These are phyloP conservation scores for Begonia fuchsioides DNA, from an alignment of 306 rosid genomes.

Conservation along the genomic window DNA sequence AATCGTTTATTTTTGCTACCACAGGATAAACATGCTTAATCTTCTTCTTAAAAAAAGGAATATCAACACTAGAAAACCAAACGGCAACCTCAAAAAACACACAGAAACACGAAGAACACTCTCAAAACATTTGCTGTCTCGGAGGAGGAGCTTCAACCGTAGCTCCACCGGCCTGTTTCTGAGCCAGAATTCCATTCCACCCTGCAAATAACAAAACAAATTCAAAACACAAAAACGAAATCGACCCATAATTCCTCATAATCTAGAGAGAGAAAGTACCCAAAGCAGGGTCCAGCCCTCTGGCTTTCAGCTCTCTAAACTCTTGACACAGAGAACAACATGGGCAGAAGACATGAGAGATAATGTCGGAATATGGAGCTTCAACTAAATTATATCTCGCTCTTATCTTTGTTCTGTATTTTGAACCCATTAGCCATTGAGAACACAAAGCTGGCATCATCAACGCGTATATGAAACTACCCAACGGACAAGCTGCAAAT, in stretches of 20 bases:
- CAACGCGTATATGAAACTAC: slow-evolving; percentile 45
- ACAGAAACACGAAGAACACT: too few species aligned
- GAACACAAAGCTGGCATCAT: slow-evolving; percentile 66
- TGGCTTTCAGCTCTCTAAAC: slow-evolving; percentile 36
- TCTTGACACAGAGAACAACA: slow-evolving; percentile 60
- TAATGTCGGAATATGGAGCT: slow-evolving; percentile 46
- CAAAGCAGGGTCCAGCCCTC: slow-evolving; percentile 58
- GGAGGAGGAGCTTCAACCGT: slow-evolving; percentile 31
- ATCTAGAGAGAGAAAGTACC: slow-evolving; percentile 19
- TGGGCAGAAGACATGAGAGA: slow-evolving; percentile 54
- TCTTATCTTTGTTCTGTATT: slow-evolving; percentile 37
- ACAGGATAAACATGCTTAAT: too few species aligned
- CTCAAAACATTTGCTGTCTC: slow-evolving; percentile 26
- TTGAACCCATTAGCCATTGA: slow-evolving; percentile 64
- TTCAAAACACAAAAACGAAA: too few species aligned
- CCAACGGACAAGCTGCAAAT: slow-evolving; percentile 33
- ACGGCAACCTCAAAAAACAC: too few species aligned
- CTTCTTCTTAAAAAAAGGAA: too few species aligned
- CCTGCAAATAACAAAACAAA: slow-evolving; percentile 15
- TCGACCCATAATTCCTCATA: too few species aligned
- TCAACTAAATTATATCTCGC: slow-evolving; percentile 36
- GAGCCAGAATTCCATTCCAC: slow-evolving; percentile 52
- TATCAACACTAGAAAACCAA: too few species aligned
- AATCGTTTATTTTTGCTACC: too few species aligned
- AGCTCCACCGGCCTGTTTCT: slow-evolving; percentile 17